A percentile compares a stretch with the other conserved stretches of the same genome.
Evolutionary conservation across 1,284 basidiomycete species (phyloP).

Genomic region (Schizophyllum amplum): DNA sequence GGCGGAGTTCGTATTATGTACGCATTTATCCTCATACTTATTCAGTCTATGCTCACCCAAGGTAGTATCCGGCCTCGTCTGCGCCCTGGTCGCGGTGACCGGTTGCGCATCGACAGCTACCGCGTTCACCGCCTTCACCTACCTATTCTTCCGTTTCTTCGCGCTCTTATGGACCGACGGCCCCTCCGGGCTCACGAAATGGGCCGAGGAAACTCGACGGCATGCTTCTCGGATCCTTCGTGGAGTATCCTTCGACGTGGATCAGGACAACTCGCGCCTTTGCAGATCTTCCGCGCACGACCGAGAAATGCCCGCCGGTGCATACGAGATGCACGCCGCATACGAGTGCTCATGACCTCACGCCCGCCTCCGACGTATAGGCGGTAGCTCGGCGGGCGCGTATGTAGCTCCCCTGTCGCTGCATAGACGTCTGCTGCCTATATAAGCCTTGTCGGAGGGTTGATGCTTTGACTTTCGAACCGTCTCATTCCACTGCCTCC

Average conservation of each 20-base stretch:
- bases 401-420: not conserved
- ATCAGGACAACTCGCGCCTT: slow-evolving; percentile 6
- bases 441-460: slow-evolving; percentile 34
- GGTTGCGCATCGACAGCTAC: slow-evolving; percentile 10
- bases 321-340: slow-evolving; percentile 4
- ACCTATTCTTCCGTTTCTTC: slow-evolving; percentile 26
- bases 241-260: slow-evolving; percentile 9
- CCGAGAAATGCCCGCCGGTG: not conserved
- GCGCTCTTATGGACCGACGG: slow-evolving; percentile 25
- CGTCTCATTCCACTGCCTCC: slow-evolving; percentile 19
- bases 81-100: slow-evolving; percentile 1
- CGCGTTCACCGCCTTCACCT: slow-evolving; percentile 17
- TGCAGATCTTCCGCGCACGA: not conserved
- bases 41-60: not conserved
- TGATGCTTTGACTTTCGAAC: no score
- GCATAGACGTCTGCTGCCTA: not conserved
- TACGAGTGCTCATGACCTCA: slow-evolving; percentile 11
- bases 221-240: slow-evolving; percentile 5
- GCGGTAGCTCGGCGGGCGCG: slow-evolving; percentile 22
- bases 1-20: slow-evolving; percentile 8
- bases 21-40: slow-evolving; percentile 4
- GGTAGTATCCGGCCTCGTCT: slow-evolving; percentile 9
- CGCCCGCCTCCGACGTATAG: slow-evolving; percentile 17
- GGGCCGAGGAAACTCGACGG: slow-evolving; percentile 27
- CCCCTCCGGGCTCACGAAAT: slow-evolving; percentile 24